Base-by-base conservation (phyloP, 2,329 filamentous ascomycete species). In the Penicillium sp. region DNA sequence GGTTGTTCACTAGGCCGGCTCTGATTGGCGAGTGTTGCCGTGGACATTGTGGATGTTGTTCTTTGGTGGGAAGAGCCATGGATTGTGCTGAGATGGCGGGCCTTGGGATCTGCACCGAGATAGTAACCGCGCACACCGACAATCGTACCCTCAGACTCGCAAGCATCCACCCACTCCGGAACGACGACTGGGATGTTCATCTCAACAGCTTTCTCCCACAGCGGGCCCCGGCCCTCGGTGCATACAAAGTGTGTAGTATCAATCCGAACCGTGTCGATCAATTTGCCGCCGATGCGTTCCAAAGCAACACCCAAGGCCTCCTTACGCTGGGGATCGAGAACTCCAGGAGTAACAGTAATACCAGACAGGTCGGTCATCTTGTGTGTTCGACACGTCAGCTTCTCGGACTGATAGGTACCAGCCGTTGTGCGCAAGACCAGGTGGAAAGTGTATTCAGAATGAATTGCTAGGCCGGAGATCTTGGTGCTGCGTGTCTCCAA, bases 221-320 rank as follows among this genome's bases (percentile, higher is more conserved):
- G 82, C 46, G 89, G 81, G 29, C 94, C 94, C 51, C 92, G 81
- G 28, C 92, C 92, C 71, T 99, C 94, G 9, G 90, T 95, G 58
- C 93, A 97, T 54, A 99, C 90, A 70, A 99, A 99, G 74, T 99
- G 94, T 15, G 94, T 99, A 0, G 94, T 99, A 71, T 99, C 94
- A 68, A 99, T 97, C 65, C 93, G 84, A 47, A 97, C 91, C 12
- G 83, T 83, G 63, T 96, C 93, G 52, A 90, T 88, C 59, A 97
- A 80, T 79, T 94, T 96, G 56, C 90, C 94, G 45, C 94, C 94
- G 63, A 99, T 95, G 61, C 90, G 83, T 66, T 94, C 86, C 33
- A 96, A 84, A 1, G 92, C 90, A 42, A 80, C 81, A 43, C 82
- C 80, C 18, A 99, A 81, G 56, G 81, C 85, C 61, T 95, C 90